Evolutionary conservation across 371 early-diverging fungal species (phyloP), one percentile per base, ranked within the genome.

Genomic region (Syncephalastrum racemosum): DNA sequence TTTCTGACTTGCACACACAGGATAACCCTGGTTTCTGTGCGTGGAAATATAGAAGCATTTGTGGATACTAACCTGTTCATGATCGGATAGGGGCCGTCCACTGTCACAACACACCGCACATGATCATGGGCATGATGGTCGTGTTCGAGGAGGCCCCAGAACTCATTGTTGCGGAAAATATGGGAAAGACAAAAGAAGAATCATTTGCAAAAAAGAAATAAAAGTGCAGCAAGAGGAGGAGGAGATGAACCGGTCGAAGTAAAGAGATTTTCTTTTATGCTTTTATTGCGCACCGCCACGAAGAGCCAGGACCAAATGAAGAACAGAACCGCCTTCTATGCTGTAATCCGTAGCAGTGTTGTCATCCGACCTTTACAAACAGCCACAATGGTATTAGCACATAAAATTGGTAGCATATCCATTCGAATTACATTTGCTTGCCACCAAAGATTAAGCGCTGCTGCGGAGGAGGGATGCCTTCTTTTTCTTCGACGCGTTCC

Each of bases 271-370:
- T 31, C 36, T 5, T 7, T 31, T 8, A 31, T 31, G 36, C 36
- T 45, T 50, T 50, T 50, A 50, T 18, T 24, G 18, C 18, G n/a
- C 15, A 27, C 99, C 99, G 51, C 99, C 99, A 73, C 99, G 93
- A 54, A 99, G 88, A 24, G 99, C 96, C 60, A 99, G 81, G 13
- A 99, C 98, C 77, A 99, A 84, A 74, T 99, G 99, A 45, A 99
- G 81, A 15, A 97, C 94, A 13, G 90, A 90, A 23, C 96, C 98
- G 46, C 90, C 91, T 60, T 83, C 84, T 60, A 98, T 88, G 56
- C 79, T 80, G 71, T 91, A 94, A 18, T 91, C 88, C 1, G 60
- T 63, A 1, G 91, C 90, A 12, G 85, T 84, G 65, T 90, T 90
- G 12, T 95, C 91, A 62, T 97, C 97, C 46, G 87, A 76, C 94